Base-by-base conservation (phyloP, 352 stramenopile species). In the Pythium phragmiticola region DNA sequence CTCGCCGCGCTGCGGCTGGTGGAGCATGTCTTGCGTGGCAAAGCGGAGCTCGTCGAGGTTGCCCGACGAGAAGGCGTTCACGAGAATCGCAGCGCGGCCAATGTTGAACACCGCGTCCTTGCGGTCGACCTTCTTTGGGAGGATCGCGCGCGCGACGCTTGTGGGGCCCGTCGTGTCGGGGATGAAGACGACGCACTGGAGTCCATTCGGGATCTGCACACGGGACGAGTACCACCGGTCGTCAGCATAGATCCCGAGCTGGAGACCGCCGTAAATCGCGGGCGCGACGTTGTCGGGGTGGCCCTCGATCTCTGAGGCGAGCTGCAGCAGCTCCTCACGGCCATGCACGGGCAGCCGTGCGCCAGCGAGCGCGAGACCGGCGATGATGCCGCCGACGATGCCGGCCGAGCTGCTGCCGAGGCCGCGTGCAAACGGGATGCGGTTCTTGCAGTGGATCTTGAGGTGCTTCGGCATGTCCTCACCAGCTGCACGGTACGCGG, bases 241-340 rank as follows among this genome's bases (percentile, higher is more conserved):
- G 62, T 98, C 96, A 46, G 95, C 98, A 50, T 87, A 86, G 62
- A 95, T 92, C 33, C 87, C 87, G 63, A 99, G 84, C 84, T 99
- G 97, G 65, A 99, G 88, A 23, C 97, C 97, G 56, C 97, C 97
- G 71, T 99, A 99, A 71, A 99, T 99, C 14, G 94, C 97, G 0
- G 97, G 97, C 47, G 97, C 97, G 14, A 99, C 97, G 72, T 99
- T 99, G 78, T 99, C 97, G 1, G 97, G 97, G 82, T 99, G 97
- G 19, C 97, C 97, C 66, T 99, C 97, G 63, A 99, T 99, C 64
- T 92, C 90, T 8, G 96, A 97, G 13, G 97, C 41, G 69, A 99
- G 88, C 68, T 99, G 97, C 66, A 99, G 78, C 46, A 99, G 83
- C 70, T 96, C 92, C 70, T 99, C 97, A 39, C 82, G 83, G 39